These are phyloP conservation scores for Chaetomium olivaceum DNA, from an alignment of 2,329 filamentous ascomycete genomes.

Conservation along the genomic window DNA sequence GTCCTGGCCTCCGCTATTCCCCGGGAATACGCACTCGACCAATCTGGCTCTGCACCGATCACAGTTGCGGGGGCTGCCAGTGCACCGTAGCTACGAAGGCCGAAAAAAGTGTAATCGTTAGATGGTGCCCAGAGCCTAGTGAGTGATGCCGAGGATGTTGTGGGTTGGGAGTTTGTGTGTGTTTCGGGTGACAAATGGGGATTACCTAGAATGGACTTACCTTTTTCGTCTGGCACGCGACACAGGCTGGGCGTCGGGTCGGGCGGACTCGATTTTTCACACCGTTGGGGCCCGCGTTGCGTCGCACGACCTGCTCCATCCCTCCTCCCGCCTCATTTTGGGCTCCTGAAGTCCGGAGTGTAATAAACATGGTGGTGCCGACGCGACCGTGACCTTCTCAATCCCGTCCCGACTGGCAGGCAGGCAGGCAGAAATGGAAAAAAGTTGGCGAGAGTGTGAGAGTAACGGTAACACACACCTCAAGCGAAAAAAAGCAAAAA, in stretches of 20 bases:
- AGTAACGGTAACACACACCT: neutral
- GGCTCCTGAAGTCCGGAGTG: conserved; percentile 10
- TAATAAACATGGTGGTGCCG: conserved; percentile 16
- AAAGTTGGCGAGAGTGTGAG: neutral
- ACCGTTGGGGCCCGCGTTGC: conserved; percentile 12
- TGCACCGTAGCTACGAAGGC: conserved; percentile 17
- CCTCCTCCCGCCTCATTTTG: conserved; percentile 12
- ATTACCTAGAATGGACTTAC: conserved; percentile 8
- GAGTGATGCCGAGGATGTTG: neutral
- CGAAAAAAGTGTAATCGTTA: neutral
- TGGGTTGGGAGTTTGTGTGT: neutral
- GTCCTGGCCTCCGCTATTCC: neutral
- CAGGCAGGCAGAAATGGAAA: neutral
- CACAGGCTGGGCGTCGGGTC: conserved; percentile 13
- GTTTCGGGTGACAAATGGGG: neutral
- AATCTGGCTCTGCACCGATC: conserved; percentile 17
- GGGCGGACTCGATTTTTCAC: conserved; percentile 4
- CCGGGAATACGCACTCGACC: conserved; percentile 16
- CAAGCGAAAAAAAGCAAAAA: too few species aligned
- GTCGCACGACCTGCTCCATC: conserved; percentile 21
- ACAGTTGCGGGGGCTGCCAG: conserved; percentile 16
- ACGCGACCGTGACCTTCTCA: neutral
- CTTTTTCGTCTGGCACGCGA: conserved; percentile 20
- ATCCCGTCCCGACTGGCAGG: neutral
- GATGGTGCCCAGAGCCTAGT: neutral